Conservation (phyloP, 2,329 filamentous ascomycete genomes). For the Botrytis aclada region DNA sequence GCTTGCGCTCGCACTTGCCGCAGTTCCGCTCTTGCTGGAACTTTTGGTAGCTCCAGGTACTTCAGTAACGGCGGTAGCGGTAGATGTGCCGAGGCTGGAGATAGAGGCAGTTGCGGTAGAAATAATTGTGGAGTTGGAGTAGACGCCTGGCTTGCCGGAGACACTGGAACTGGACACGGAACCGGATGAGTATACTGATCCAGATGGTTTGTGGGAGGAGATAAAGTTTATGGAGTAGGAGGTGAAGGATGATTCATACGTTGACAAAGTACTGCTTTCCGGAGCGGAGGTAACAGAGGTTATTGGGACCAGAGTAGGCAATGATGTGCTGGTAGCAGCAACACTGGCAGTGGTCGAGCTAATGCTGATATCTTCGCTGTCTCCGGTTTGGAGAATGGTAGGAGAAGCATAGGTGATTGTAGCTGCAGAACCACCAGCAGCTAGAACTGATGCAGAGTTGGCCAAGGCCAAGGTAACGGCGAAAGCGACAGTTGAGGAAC, state of each 20-base stretch:
- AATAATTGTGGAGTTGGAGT: conserved; percentile 10
- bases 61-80: conserved; percentile 5
- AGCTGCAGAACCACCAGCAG: conserved; percentile 5
- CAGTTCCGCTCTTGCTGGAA: neutral
- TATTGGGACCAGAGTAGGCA: neutral
- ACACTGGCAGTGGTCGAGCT: neutral
- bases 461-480: conserved; percentile 14
- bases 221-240: neutral
- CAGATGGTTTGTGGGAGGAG: neutral
- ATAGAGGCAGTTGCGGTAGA: neutral
- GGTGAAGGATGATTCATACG: neutral
- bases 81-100: neutral
- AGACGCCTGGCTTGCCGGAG: conserved; percentile 8
- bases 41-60: neutral
- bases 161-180: neutral
- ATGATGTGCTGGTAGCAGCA: neutral
- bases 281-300: neutral
- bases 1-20: neutral
- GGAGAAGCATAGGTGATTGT: neutral
- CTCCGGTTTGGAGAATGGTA: conserved; percentile 4
- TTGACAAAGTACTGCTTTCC: neutral
- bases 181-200: conserved; percentile 2
- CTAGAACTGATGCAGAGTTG: conserved; percentile 12
- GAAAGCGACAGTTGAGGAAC: conserved; percentile 19
- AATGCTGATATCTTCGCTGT: neutral